These are phyloP conservation scores for Eurotiales sp. DNA, from an alignment of 2,329 filamentous ascomycete genomes.

Conservation along the genomic window DNA sequence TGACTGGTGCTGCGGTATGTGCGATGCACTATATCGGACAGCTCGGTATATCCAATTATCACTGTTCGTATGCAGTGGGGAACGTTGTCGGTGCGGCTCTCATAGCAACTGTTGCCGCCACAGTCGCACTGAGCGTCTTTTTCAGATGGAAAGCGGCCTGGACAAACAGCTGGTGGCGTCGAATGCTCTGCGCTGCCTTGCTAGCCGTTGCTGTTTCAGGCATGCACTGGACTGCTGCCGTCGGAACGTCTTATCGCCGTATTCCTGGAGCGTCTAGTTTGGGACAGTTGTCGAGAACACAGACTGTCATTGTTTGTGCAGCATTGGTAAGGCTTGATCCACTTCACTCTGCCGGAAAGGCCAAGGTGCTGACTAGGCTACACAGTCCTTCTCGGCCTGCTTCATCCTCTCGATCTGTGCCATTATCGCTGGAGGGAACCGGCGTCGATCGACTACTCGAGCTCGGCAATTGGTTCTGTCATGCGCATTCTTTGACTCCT, in stretches of 20 bases:
- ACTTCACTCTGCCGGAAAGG: neutral
- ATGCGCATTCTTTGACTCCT: constrained; percentile 42
- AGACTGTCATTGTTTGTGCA: constrained; percentile 70
- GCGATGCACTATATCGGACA: constrained; percentile 91
- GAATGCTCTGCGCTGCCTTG: constrained; percentile 61
- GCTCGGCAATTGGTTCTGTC: constrained; percentile 58
- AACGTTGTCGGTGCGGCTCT: constrained; percentile 66
- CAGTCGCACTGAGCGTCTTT: constrained; percentile 68
- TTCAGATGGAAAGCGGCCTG: constrained; percentile 73
- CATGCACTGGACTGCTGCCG: constrained; percentile 81
- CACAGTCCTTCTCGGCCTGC: constrained; percentile 59
- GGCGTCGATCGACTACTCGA: constrained; percentile 53
- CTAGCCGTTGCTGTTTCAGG: constrained; percentile 73
- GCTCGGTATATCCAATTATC: constrained; percentile 74
- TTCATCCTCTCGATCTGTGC: constrained; percentile 56
- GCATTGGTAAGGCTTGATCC: constrained; percentile 54
- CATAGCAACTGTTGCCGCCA: constrained; percentile 70
- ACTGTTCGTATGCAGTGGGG: constrained; percentile 55
- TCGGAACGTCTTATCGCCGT: constrained; percentile 66
- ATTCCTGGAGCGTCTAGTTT: constrained; percentile 39
- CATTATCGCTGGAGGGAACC: constrained; percentile 52
- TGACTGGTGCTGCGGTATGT: constrained; percentile 72
- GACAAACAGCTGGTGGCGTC: constrained; percentile 76
- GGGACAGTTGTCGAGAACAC: constrained; percentile 53
- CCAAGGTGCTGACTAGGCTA: neutral